A percentile compares a stretch with the other conserved stretches of the same genome.
Evolutionary conservation across 441 rosid genomes (phyloP).

Genomic region (Pelargonium citronellum): DNA sequence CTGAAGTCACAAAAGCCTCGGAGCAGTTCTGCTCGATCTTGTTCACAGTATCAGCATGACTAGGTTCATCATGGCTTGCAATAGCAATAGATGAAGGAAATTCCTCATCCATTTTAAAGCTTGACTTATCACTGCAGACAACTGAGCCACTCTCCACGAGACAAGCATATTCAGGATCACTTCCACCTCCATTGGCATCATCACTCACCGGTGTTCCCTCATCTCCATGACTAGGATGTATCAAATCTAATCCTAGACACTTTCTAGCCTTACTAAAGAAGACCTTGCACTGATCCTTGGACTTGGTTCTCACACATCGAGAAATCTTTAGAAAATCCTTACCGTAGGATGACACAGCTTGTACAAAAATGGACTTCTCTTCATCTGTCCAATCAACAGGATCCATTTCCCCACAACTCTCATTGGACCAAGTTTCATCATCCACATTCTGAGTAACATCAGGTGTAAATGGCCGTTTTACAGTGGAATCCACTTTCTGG

Average conservation of each 20-base stretch:
- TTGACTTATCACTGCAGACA: slow-evolving; percentile 38
- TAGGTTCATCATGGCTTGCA: slow-evolving; percentile 35
- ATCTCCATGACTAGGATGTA: slow-evolving; percentile 42
- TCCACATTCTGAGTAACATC: slow-evolving; percentile 60
- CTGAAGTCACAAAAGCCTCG: slow-evolving; percentile 28
- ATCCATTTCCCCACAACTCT: slow-evolving; percentile 81
- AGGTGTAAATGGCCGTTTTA: slow-evolving; percentile 46
- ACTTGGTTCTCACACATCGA: slow-evolving; percentile 54
- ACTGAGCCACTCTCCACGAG: slow-evolving; percentile 49
- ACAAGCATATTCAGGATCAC: slow-evolving; percentile 62
- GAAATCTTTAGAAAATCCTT: slow-evolving; percentile 81
- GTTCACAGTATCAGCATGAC: slow-evolving; percentile 24
- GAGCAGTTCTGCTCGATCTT: slow-evolving; percentile 33
- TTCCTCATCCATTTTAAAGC: slow-evolving; percentile 37
- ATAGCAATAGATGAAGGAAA: slow-evolving; percentile 29
- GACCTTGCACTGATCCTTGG: slow-evolving; percentile 77
- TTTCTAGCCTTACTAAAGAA: slow-evolving; percentile 91
- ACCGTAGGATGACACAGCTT: slow-evolving; percentile 63
- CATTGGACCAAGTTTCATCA: slow-evolving; percentile 88
- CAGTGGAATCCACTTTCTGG: slow-evolving; percentile 40
- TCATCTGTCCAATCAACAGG: slow-evolving; percentile 88
- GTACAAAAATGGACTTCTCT: slow-evolving; percentile 68
- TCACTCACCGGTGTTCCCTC: slow-evolving; percentile 42
- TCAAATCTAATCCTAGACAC: slow-evolving; percentile 77
- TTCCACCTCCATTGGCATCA: slow-evolving; percentile 63